These are phyloP conservation scores for Cyclocybe cylindracea DNA, from an alignment of 768 basidiomycete species.

Conservation along the genomic window DNA sequence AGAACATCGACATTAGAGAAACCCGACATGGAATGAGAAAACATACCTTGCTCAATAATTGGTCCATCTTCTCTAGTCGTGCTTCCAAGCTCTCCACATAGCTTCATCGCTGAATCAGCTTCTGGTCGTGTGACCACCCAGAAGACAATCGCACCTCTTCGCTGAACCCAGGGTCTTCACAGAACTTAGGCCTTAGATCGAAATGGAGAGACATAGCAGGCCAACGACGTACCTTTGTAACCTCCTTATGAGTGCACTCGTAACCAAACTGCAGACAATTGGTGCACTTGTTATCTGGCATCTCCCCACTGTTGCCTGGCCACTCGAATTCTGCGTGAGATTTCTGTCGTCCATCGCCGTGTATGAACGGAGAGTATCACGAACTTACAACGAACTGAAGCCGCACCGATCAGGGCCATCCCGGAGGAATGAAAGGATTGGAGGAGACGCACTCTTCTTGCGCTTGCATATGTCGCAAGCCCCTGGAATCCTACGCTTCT, in stretches of 20 bases:
- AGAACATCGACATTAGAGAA: not conserved
- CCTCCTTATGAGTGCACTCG: slow-evolving; percentile 70
- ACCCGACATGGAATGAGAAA: not conserved
- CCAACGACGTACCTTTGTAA: slow-evolving; percentile 55
- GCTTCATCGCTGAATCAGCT: slow-evolving; percentile 40
- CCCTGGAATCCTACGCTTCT: slow-evolving; percentile 62
- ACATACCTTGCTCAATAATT: slow-evolving; percentile 52
- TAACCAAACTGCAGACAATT: slow-evolving; percentile 60
- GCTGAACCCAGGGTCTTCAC: slow-evolving; percentile 57
- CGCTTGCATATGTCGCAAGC: slow-evolving; percentile 75
- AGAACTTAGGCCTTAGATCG: not conserved
- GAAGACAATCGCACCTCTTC: slow-evolving; percentile 46
- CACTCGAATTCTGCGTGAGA: slow-evolving; percentile 13
- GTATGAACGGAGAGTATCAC: not conserved
- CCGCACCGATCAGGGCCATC: not conserved
- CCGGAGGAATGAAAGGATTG: not conserved
- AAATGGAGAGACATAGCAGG: not conserved
- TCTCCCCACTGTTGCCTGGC: slow-evolving; percentile 68
- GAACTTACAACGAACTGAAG: slow-evolving; percentile 35
- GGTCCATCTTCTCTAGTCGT: slow-evolving; percentile 66
- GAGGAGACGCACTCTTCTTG: slow-evolving; percentile 59
- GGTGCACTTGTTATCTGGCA: slow-evolving; percentile 61
- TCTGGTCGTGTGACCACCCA: not conserved
- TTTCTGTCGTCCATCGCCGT: not conserved
- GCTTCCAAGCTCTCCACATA: slow-evolving; percentile 65